These are phyloP conservation scores for Amanita jacksonii DNA, from an alignment of 768 basidiomycete species.

Conservation along the genomic window DNA sequence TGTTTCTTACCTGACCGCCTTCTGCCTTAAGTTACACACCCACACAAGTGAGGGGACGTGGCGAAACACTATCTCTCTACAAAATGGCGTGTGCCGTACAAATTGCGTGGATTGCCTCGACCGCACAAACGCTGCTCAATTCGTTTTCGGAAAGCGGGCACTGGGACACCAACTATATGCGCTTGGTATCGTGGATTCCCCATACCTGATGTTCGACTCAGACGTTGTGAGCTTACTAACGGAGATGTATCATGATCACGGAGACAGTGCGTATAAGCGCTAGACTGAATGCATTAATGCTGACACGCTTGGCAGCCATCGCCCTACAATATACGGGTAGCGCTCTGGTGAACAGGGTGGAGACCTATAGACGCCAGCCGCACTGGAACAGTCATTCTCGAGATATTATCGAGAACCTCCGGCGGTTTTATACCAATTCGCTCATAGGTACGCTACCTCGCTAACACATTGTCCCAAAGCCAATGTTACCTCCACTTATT, in stretches of 20 bases:
- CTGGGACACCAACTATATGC: slow-evolving; percentile 94
- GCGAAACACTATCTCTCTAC: slow-evolving; percentile 65
- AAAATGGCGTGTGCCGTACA: slow-evolving; percentile 86
- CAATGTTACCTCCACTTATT: slow-evolving; percentile 3
- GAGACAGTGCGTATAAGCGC: slow-evolving; percentile 59
- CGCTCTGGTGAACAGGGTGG: slow-evolving; percentile 90
- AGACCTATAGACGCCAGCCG: slow-evolving; percentile 90
- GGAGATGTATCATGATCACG: slow-evolving; percentile 98
- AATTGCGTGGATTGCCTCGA: slow-evolving; percentile 98
- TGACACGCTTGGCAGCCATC: slow-evolving; percentile 46
- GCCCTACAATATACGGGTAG: slow-evolving; percentile 96
- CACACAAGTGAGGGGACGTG: slow-evolving; percentile 31
- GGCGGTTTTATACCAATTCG: slow-evolving; percentile 92
- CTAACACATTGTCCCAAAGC: not conserved
- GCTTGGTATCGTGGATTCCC: slow-evolving; percentile 78
- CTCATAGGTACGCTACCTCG: slow-evolving; percentile 52
- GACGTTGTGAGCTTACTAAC: slow-evolving; percentile 96
- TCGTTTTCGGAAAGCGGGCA: slow-evolving; percentile 92
- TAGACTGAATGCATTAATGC: not conserved
- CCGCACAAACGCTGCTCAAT: slow-evolving; percentile 93
- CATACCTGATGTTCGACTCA: slow-evolving; percentile 83
- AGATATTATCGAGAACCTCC: slow-evolving; percentile 91
- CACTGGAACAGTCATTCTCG: slow-evolving; percentile 98
- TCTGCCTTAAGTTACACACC: not conserved
- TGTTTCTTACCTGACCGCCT: slow-evolving; percentile 10